Conservation (phyloP, 306 rosid genomes). For the Arachis hypogaea region DNA sequence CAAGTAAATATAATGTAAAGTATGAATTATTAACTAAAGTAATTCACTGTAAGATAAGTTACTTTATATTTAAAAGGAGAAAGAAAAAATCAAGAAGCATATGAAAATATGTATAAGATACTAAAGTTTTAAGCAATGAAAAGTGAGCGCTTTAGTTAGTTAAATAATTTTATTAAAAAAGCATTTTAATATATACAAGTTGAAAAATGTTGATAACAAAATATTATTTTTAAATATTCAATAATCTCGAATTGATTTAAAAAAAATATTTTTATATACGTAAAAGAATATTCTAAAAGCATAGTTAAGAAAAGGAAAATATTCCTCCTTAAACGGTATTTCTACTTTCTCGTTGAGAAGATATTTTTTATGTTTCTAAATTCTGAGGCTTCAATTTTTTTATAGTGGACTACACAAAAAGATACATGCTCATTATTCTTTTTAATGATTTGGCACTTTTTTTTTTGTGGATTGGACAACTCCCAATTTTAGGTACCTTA, state of each 20-base stretch:
- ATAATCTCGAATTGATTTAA: too few relatives aligned
- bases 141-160: background rate
- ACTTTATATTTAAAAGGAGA: background rate
- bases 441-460: constrained; percentile 23
- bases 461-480: too few relatives aligned
- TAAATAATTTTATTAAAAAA: too few relatives aligned
- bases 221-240: too few relatives aligned
- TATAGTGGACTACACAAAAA: background rate
- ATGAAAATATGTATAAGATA: constrained; percentile 12
- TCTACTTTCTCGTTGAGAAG: background rate
- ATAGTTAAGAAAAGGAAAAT: too few relatives aligned
- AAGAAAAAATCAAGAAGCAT: background rate
- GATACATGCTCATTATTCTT: constrained; percentile 31
- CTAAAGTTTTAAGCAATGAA: constrained; percentile 7
- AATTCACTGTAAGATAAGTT: background rate
- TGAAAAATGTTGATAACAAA: too few relatives aligned
- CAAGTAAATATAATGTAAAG: background rate
- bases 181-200: too few relatives aligned
- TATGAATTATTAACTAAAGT: background rate
- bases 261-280: too few relatives aligned
- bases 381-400: too few relatives aligned
- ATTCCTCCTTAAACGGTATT: too few relatives aligned
- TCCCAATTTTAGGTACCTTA: too few relatives aligned
- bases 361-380: background rate
- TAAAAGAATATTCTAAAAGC: too few relatives aligned